A percentile compares a stretch with the other conserved stretches of the same genome.
Conservation (phyloP, 2,329 filamentous ascomycete genomes). For the Sordariomycetes sp. region DNA sequence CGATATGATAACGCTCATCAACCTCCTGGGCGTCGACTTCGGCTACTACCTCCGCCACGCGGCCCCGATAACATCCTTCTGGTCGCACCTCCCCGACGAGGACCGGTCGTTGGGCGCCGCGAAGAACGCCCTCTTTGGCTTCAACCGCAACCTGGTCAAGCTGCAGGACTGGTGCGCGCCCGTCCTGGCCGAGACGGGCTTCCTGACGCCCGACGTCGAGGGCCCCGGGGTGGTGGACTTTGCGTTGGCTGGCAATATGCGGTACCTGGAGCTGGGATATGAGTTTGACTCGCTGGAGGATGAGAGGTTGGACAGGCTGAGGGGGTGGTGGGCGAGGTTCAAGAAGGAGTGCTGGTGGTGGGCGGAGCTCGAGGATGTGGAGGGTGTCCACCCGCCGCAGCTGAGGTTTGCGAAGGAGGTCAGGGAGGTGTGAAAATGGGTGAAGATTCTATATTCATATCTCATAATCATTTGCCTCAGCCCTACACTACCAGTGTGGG, state of each 20-base stretch:
- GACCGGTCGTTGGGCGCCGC: slow-evolving; percentile 9
- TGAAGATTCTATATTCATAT: no score
- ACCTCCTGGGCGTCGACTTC: slow-evolving; percentile 6
- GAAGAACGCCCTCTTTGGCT: slow-evolving; percentile 5
- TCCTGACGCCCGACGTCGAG: slow-evolving; percentile 11
- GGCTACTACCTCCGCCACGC: slow-evolving; percentile 9
- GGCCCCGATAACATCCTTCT: slow-evolving; percentile 6
- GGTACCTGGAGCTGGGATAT: slow-evolving; percentile 10
- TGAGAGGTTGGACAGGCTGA: slow-evolving; percentile 6
- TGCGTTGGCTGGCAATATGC: slow-evolving; percentile 7
- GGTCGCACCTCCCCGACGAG: slow-evolving; percentile 5
- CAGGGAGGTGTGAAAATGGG: not conserved
- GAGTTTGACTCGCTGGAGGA: slow-evolving; percentile 7
- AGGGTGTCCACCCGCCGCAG: not conserved
- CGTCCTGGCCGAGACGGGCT: slow-evolving; percentile 8
- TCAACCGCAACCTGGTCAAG: slow-evolving; percentile 6
- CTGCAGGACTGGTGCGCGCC: slow-evolving; percentile 7
- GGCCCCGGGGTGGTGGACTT: slow-evolving; percentile 11
- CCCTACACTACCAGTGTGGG: no score
- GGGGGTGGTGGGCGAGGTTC: slow-evolving; percentile 10
- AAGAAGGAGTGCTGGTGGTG: slow-evolving; percentile 10
- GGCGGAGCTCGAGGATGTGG: slow-evolving; percentile 9
- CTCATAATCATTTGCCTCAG: no score
- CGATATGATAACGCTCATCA: slow-evolving; percentile 9
- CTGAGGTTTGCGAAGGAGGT: slow-evolving; percentile 5